Evolutionary conservation across 441 rosid genomes (phyloP), one percentile per base, ranked within the genome.

Genomic region (Arabidopsis lyrata): DNA sequence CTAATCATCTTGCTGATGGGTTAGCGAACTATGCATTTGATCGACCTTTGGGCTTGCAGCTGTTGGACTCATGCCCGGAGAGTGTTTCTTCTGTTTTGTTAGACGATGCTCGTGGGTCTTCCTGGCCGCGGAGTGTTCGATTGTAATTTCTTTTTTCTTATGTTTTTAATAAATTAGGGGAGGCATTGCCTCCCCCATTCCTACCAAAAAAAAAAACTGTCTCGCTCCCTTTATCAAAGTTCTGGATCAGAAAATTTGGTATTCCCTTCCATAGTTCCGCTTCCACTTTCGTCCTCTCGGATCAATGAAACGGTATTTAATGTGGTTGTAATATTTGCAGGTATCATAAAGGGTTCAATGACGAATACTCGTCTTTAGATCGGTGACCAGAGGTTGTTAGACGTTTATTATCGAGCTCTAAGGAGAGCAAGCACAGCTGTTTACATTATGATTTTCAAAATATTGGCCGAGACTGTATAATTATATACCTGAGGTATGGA

Each of bases 221-320:
- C 95, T 91, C 56, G 97, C 98, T 77, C 97, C 97, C 18, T 91
- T 91, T 38, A 95, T 94, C 89, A 91, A 91, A 85, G 90, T 94
- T 81, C 87, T 91, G 0, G 97, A 89, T 82, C 95, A 89, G 84
- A 93, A 93, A 93, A 53, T 93, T 93, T 18, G 98, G 95, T 88
- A 87, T 58, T 53, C 2, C 22, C 22, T 22, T 22, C 45, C 0
- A 88, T 88, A 60, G 78, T 84, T 29, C 88, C 77, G 73, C 90
- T 85, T 73, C n/a, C 52, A 84, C 90, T 69, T 82, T 87, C 36
- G 87, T 85, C 9, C 3, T 54, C 22, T 53, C 48, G 5, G 38
- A 32, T 34, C 45, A n/a, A 4, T 61, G 57, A 22, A 49, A 50
- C 60, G 2, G 42, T 35, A 3, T 16, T 41, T 49, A 5, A 50